phyloP scores from a whole-genome alignment of 2,329 filamentous ascomycete species.

The Pseudogymnoascus sp. region DNA sequence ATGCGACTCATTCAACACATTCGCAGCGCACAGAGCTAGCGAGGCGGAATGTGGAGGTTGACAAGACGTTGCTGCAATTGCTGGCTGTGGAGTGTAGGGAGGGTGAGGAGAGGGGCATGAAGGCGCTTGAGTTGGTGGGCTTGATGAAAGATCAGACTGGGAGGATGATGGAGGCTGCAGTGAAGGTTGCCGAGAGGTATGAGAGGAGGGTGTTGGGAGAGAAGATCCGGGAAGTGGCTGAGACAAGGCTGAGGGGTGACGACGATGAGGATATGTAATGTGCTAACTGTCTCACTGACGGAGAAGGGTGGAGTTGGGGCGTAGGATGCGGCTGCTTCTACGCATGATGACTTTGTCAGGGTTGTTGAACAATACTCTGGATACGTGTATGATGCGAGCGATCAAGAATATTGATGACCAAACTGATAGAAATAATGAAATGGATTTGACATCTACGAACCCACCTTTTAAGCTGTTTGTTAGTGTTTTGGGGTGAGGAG shows the following conservation, averaged over 20 bases:
- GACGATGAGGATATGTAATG: background rate
- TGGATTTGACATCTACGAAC: background rate
- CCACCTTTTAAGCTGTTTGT: background rate
- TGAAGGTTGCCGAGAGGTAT: constrained; percentile 82
- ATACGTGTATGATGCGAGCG: background rate
- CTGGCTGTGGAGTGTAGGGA: constrained; percentile 84
- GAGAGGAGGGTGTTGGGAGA: constrained; percentile 70
- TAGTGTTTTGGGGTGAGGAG: background rate
- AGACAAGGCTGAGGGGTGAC: constrained; percentile 35
- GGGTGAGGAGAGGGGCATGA: constrained; percentile 89
- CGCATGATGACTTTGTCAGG: background rate
- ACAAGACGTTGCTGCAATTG: constrained; percentile 84
- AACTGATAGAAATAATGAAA: constrained; percentile 2
- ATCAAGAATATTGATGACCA: background rate
- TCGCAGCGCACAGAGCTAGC: constrained; percentile 60
- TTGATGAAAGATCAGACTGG: constrained; percentile 79
- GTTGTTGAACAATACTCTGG: background rate
- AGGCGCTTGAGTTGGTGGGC: constrained; percentile 80
- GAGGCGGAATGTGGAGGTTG: constrained; percentile 71
- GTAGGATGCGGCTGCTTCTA: background rate
- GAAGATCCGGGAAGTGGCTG: constrained; percentile 82
- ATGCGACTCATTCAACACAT: constrained; percentile 55
- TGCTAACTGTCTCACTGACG: background rate
- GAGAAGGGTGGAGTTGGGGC: background rate
- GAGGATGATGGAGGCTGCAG: constrained; percentile 84